phyloP scores from a whole-genome alignment of 1,139 yeast genomes.

The Yamadazyma mexicana region DNA sequence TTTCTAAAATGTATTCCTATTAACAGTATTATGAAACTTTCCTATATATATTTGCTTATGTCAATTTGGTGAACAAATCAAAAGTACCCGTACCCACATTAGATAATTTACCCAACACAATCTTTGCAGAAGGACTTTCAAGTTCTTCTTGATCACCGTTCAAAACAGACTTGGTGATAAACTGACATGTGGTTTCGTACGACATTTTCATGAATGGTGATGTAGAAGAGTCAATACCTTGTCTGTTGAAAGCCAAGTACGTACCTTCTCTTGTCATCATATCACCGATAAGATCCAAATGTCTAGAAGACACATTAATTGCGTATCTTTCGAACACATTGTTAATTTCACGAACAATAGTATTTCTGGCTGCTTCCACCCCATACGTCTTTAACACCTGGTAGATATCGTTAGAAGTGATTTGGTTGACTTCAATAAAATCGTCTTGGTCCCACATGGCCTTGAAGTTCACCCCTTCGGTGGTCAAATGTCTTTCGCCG shows the following conservation, averaged over 20 bases:
- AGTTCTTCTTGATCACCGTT: constrained; percentile 88
- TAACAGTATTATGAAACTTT: not conserved
- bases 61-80: constrained; percentile 66
- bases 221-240: constrained; percentile 94
- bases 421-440: constrained; percentile 83
- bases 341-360: constrained; percentile 94
- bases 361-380: constrained; percentile 98
- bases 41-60: constrained; percentile 1
- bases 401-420: constrained; percentile 88
- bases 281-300: constrained; percentile 94
- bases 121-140: constrained; percentile 92
- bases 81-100: constrained; percentile 96
- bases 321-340: constrained; percentile 97
- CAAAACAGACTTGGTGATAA: constrained; percentile 92
- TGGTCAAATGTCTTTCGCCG: constrained; percentile 69
- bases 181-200: constrained; percentile 97
- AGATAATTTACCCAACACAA: constrained; percentile 88
- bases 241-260: constrained; percentile 94
- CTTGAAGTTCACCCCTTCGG: constrained; percentile 97
- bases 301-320: constrained; percentile 89
- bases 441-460: constrained; percentile 99
- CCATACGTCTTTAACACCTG: constrained; percentile 92
- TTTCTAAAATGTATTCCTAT: not conserved
- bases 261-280: constrained; percentile 99
- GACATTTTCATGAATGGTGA: constrained; percentile 99